A percentile compares a stretch with the other conserved stretches of the same genome.
Evolutionary conservation across 441 rosid species (phyloP).

Genomic region (Adansonia grandidieri): DNA sequence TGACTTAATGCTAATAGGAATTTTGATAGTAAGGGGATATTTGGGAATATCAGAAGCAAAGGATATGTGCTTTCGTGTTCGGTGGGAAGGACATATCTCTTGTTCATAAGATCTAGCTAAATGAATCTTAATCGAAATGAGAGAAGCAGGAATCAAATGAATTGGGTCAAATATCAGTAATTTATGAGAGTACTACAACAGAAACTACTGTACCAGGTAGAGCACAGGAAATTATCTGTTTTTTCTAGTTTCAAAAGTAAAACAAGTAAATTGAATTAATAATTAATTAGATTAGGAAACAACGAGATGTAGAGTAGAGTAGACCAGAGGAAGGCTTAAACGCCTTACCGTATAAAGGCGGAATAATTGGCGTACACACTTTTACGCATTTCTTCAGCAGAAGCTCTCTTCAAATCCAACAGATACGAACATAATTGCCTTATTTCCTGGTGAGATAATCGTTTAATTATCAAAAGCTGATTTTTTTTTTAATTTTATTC

Average conservation of each 20-base stretch:
- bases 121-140: neutral
- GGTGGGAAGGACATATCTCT: neutral
- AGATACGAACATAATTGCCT: slow-evolving; percentile 77
- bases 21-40: neutral
- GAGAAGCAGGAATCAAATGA: neutral
- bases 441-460: slow-evolving; percentile 52
- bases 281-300: neutral
- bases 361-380: slow-evolving; percentile 98
- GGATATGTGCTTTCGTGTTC: neutral
- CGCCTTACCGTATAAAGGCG: slow-evolving; percentile 84
- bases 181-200: slow-evolving; percentile 7
- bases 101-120: neutral
- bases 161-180: neutral
- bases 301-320: neutral
- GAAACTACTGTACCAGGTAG: neutral
- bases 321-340: neutral
- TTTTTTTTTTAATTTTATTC: neutral
- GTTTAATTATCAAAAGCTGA: neutral
- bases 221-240: neutral
- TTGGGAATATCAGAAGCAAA: neutral
- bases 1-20: neutral
- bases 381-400: slow-evolving; percentile 98
- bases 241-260: neutral
- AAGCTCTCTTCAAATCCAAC: slow-evolving; percentile 92
- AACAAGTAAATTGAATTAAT: neutral